Evolutionary conservation across 2,329 filamentous ascomycete genomes (phyloP).

Genomic region (Daldinia sp.): DNA sequence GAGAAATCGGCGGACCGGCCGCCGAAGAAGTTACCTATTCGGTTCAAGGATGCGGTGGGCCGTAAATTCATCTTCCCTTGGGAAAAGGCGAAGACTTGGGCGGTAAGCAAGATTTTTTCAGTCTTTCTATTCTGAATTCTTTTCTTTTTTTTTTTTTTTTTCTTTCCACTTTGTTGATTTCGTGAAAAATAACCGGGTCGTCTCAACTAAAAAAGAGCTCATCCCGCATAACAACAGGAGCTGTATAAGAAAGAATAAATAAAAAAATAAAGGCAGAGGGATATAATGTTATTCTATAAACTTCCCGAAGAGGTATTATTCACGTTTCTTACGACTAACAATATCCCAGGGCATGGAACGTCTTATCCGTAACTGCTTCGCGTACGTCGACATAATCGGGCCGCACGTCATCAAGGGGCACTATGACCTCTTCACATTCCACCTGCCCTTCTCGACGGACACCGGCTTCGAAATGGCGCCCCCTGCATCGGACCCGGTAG

Average conservation of each 20-base stretch:
- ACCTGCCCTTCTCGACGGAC: conserved; percentile 4
- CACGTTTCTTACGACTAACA: conserved; percentile 38
- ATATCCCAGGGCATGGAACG: conserved; percentile 53
- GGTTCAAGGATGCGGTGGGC: conserved; percentile 74
- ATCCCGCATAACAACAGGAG: not conserved
- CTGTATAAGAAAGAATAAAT: no score
- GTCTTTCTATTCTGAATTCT: not conserved
- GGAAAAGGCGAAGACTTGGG: conserved; percentile 73
- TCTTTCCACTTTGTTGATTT: not conserved
- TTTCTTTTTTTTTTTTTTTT: not conserved
- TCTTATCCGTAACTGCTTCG: conserved; percentile 67
- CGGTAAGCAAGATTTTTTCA: conserved; percentile 56
- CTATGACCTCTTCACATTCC: conserved; percentile 64
- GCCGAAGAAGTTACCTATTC: conserved; percentile 64
- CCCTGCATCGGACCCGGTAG: conserved; percentile 1
- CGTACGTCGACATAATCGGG: conserved; percentile 65
- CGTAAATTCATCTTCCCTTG: conserved; percentile 75
- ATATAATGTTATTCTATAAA: no score
- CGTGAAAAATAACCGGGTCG: no score
- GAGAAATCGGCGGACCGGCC: conserved; percentile 45
- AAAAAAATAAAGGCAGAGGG: no score
- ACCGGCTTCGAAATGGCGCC: conserved; percentile 50
- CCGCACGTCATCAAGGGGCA: conserved; percentile 66
- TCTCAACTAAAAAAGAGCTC: not conserved
- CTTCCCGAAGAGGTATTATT: not conserved